phyloP scores from a whole-genome alignment of 345 rosid genomes.

The Angophora floribunda region DNA sequence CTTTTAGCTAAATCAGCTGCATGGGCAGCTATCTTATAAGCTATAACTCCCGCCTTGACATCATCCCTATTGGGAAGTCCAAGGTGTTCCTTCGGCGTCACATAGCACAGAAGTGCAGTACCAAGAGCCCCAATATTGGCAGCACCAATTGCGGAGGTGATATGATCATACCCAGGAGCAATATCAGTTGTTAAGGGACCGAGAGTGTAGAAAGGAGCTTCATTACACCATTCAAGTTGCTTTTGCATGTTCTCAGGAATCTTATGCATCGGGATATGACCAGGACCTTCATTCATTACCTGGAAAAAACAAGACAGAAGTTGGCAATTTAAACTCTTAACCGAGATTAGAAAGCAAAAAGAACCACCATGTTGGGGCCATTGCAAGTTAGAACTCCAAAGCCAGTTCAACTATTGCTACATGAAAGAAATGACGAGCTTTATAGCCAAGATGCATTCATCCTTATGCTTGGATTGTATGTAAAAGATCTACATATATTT shows the following conservation, averaged over 20 bases:
- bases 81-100: constrained; percentile 97
- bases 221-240: constrained; percentile 98
- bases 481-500: not conserved
- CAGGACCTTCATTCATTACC: constrained; percentile 99
- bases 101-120: constrained; percentile 97
- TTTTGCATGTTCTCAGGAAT: constrained; percentile 99
- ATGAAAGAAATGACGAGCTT: not conserved
- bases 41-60: constrained; percentile 95
- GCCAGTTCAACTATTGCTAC: not conserved
- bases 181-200: constrained; percentile 96
- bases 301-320: constrained; percentile 5
- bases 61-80: constrained; percentile 98
- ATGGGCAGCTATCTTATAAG: constrained; percentile 95
- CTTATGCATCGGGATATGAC: constrained; percentile 95
- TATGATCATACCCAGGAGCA: constrained; percentile 97
- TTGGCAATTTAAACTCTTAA: not conserved
- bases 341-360: not conserved
- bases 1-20: constrained; percentile 97
- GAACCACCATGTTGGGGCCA: not conserved
- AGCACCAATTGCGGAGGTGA: constrained; percentile 98
- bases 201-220: constrained; percentile 97
- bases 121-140: constrained; percentile 99
- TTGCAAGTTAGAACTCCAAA: not conserved
- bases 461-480: not conserved
- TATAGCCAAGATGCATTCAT: not conserved